Base-by-base conservation (phyloP, 148 eudicot species). In the Silene conica region DNA sequence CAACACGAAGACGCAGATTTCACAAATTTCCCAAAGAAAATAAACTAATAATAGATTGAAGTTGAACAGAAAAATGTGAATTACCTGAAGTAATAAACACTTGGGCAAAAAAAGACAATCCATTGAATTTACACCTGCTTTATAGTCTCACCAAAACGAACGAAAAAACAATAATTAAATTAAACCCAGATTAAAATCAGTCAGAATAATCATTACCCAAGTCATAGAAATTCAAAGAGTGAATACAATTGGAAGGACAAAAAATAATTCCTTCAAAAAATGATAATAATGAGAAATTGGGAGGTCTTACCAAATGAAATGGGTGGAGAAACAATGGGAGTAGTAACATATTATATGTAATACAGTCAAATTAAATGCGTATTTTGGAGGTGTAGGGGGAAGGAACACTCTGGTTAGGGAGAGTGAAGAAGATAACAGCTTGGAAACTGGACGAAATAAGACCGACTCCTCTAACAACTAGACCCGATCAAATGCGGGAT, bases 71-170 rank as follows among this genome's bases (percentile, higher is more conserved):
- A 38, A 69, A 74, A 0, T 2, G 67, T 2, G 45, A 13, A 67
- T 43, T 71, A 71, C 82, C 79, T 80, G 82, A 75, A 75, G 55
- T 3, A 72, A 15, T 19, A 70, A 71, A 8, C 76, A 56, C 46
- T 56, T 56, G 1, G 75, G 82, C 62, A 80, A 20, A 0, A 67
- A 80, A 71, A 75, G 46, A 50, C 68, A 80, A 50, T 75, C 76
- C 82, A 80, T 80, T 71, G 67, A 12, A 45, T 56, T 64, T 21
- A 75, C 61, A 70, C 54, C 38, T 18, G n/a, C 50, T 54, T 79
- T 54, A 54, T 2, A 58, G 28, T 41, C 46, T 63, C 60, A 70
- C 38, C 71, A 74, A 70, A 62, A 62, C 13, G 43, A 20, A n/a
- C 18, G 15, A 13, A 10, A n/a, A n/a, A 62, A 46, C 16, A 8